Base-by-base conservation (phyloP, 2,329 filamentous ascomycete genomes). In the Aspergillus bombycis region DNA sequence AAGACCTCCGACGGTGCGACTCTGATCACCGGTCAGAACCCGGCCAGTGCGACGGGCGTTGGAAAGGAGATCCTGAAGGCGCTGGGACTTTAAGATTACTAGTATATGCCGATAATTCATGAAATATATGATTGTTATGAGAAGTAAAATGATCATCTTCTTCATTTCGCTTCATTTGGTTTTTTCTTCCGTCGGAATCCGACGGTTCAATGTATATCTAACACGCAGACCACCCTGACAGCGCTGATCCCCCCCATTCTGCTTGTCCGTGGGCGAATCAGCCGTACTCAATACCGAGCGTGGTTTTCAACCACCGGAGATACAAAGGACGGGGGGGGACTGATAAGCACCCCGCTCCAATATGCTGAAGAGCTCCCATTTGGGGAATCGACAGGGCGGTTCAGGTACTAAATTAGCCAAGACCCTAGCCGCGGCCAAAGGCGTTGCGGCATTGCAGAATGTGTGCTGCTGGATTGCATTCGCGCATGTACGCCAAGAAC, bases 1-100 rank as follows among this genome's bases (percentile, higher is more conserved):
- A 71, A 73, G 67, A 65, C 64, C 5, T 66, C 65, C 32, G 67
- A 64, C 30, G 73, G 73, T 7, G 74, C 75, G 3, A 69, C 70
- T 30, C 62, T 84, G 62, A 81, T 84, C 48, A 83, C 82, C 0
- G 82, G 82, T 0, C 81, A 83, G 72, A 83, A 83, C 64, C 81
- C 82, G 6, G 73, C 77, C 3, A 82, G 79, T 72, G 81, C 79
- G 5, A 75, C 71, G 1, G 78, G 68, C 2, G 75, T 83, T 21
- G 82, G 77, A 0, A 77, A 82, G 71, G 81, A 78, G 12, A 75
- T 83, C 60, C 67, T 79, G 9, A 75, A 76, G 71, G 79, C 67
- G 21, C 52, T 70, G 58, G 68, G 63, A 26, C 38, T 67, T 55
- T 67, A 58, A 61, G 6, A n/a, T 53, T 34, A n/a, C 19, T 32